A percentile compares a stretch with the other conserved stretches of the same genome.
These are phyloP conservation scores for Tubosaeta sp. DNA, from an alignment of 768 basidiomycete species.

Conservation along the genomic window DNA sequence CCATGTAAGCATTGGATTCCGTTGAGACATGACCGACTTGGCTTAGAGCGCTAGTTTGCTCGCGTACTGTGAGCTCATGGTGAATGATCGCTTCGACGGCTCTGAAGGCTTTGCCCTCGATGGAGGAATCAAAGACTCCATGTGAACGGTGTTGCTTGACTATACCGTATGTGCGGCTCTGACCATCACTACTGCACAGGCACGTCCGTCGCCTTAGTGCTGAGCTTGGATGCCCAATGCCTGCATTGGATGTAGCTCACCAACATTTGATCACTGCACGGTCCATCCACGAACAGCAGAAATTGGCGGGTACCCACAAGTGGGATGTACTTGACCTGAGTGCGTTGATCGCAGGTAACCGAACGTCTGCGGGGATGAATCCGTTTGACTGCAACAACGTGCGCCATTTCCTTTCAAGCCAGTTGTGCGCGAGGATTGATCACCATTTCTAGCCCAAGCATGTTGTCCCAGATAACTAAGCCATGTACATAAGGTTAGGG, in stretches of 20 bases:
- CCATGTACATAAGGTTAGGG: constrained; percentile 40
- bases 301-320: constrained; percentile 41
- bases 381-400: constrained; percentile 37
- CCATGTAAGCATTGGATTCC: constrained; percentile 37
- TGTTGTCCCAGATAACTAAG: constrained; percentile 23
- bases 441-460: constrained; percentile 10
- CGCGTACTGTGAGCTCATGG: constrained; percentile 63
- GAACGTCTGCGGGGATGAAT: constrained; percentile 69
- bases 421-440: not conserved
- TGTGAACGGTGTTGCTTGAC: constrained; percentile 34
- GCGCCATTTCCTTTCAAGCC: constrained; percentile 2
- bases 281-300: constrained; percentile 55
- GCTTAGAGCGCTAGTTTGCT: constrained; percentile 38
- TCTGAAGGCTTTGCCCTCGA: constrained; percentile 73
- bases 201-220: constrained; percentile 69
- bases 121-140: constrained; percentile 85
- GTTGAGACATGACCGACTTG: not conserved
- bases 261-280: constrained; percentile 77
- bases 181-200: constrained; percentile 29
- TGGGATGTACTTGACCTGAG: constrained; percentile 79
- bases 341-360: constrained; percentile 69
- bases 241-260: constrained; percentile 65
- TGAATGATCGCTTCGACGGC: constrained; percentile 71
- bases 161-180: not conserved
- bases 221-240: constrained; percentile 67